These are phyloP conservation scores for Epichloe brachyelytri DNA, from an alignment of 2,329 filamentous ascomycete genomes.

Conservation along the genomic window DNA sequence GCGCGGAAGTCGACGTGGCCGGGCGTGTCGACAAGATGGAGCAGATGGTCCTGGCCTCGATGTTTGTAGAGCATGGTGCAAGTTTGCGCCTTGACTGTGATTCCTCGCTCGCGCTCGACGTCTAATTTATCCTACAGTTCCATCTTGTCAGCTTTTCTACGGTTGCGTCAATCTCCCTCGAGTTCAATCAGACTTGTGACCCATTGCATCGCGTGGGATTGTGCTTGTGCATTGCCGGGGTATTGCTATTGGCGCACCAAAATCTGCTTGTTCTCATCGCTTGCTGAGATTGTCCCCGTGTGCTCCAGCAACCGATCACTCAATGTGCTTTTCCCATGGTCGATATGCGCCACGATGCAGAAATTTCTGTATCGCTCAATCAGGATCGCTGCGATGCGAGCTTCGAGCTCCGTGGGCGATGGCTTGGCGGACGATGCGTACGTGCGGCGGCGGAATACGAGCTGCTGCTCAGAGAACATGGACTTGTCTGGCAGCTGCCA, in stretches of 20 bases:
- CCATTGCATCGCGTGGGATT: not conserved
- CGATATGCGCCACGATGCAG: conserved; percentile 96
- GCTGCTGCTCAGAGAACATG: conserved; percentile 3
- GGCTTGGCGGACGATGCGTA: conserved; percentile 14
- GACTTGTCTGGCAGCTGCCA: conserved; percentile 13
- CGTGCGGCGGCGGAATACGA: conserved; percentile 6
- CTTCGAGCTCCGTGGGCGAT: conserved; percentile 22
- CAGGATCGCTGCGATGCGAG: conserved; percentile 58
- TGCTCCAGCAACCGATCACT: conserved; percentile 85
- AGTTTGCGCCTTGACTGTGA: conserved; percentile 97
- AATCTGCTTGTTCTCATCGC: conserved; percentile 79
- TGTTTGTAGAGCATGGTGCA: conserved; percentile 95
- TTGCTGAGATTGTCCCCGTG: conserved; percentile 81
- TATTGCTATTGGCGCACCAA: conserved; percentile 30
- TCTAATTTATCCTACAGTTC: conserved; percentile 55
- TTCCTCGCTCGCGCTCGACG: conserved; percentile 58
- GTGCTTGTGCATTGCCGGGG: too few relatives aligned
- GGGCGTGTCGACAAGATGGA: conserved; percentile 92
- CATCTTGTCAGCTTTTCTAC: not conserved
- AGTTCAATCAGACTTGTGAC: too few relatives aligned
- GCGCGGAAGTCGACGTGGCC: conserved; percentile 97
- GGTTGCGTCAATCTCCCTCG: not conserved
- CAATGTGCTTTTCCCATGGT: conserved; percentile 96
- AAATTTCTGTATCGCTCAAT: conserved; percentile 83
- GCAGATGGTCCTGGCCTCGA: conserved; percentile 73